phyloP scores from a whole-genome alignment of 352 stramenopile genomes.

The Phytophthora chlamydospora region DNA sequence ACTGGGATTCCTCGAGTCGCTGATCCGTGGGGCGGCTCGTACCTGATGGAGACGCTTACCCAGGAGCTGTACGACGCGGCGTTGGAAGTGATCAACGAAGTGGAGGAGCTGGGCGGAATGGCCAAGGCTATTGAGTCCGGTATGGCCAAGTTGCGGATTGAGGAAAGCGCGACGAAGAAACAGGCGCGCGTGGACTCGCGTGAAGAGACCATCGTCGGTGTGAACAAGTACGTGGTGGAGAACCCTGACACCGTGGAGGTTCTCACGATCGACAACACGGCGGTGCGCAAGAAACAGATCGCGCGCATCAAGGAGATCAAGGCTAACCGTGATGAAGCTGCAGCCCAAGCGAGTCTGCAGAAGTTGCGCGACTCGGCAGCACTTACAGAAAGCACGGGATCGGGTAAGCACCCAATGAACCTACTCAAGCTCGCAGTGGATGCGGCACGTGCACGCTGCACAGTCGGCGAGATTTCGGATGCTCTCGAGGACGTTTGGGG shows the following conservation, averaged over 20 bases:
- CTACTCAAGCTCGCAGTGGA: conserved; percentile 94
- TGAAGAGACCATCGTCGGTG: conserved; percentile 95
- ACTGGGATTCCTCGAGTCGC: conserved; percentile 94
- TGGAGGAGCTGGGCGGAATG: conserved; percentile 96
- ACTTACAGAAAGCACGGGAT: conserved; percentile 70
- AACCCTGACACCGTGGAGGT: conserved; percentile 92
- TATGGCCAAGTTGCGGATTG: conserved; percentile 96
- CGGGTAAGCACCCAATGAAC: conserved; percentile 92
- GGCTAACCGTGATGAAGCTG: conserved; percentile 78
- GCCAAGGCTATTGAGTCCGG: conserved; percentile 96
- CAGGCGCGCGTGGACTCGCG: conserved; percentile 95
- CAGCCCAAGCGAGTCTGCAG: conserved; percentile 63
- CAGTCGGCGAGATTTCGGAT: conserved; percentile 95
- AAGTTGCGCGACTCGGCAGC: conserved; percentile 54
- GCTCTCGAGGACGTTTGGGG: conserved; percentile 95
- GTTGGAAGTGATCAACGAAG: conserved; percentile 75
- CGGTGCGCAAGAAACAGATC: conserved; percentile 92
- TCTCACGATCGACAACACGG: conserved; percentile 93
- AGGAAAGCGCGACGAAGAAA: conserved; percentile 97
- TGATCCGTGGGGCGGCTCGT: conserved; percentile 97
- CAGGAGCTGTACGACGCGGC: conserved; percentile 87
- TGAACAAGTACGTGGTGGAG: conserved; percentile 96
- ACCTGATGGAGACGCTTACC: conserved; percentile 98
- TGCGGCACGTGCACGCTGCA: conserved; percentile 89
- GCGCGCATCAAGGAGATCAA: conserved; percentile 87